Conservation (phyloP, 2,329 filamentous ascomycete species). For the Cytospora mali region DNA sequence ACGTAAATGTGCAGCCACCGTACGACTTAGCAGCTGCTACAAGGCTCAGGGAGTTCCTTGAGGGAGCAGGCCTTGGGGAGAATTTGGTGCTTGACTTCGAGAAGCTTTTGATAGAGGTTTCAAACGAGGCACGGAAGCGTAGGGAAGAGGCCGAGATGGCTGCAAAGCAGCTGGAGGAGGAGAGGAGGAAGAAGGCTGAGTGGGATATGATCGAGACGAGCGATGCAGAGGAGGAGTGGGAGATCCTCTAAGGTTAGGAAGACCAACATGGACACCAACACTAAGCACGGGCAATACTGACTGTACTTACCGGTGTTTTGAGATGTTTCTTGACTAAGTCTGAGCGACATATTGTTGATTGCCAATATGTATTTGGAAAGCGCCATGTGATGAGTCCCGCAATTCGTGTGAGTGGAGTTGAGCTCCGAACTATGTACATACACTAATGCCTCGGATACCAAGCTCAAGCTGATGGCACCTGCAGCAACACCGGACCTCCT, state of each 20-base stretch:
- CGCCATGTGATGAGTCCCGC: not conserved
- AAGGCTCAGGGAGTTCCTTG: not conserved
- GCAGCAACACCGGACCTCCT: too few species aligned
- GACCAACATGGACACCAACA: not conserved
- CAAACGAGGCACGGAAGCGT: not conserved
- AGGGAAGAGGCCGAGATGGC: not conserved
- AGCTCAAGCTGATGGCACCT: too few species aligned
- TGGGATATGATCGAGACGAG: conserved; percentile 13
- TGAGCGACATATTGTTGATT: too few species aligned
- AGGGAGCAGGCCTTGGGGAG: not conserved
- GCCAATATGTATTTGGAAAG: too few species aligned
- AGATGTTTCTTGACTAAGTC: too few species aligned
- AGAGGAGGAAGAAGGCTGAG: conserved; percentile 10
- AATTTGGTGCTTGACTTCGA: conserved; percentile 15
- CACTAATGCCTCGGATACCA: too few species aligned
- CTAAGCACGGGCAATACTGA: too few species aligned
- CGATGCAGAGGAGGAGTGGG: conserved; percentile 15
- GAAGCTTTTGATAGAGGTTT: not conserved
- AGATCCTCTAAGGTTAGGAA: not conserved
- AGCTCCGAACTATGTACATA: too few species aligned
- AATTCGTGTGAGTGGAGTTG: conserved; percentile 10
- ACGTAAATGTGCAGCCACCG: not conserved
- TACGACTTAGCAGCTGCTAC: not conserved
- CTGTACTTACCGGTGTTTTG: too few species aligned
- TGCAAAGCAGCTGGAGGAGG: not conserved